Percentiles rank a stretch among this genome's conserved stretches.
Evolutionary conservation across 169 alveolate species (phyloP).

Genomic region (Plasmodium sp.): DNA sequence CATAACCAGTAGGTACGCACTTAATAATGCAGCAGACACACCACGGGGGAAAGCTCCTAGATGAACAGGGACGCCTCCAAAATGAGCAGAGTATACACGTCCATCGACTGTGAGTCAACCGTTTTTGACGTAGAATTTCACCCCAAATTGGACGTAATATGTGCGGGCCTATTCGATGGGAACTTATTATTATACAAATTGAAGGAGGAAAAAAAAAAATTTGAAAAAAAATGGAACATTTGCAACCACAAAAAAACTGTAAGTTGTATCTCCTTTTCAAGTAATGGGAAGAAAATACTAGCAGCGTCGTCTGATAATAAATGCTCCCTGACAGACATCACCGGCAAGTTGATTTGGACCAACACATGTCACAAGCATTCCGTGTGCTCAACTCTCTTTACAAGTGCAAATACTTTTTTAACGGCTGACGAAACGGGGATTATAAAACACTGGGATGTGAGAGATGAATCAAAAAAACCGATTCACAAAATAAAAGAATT

Average conservation of each 20-base stretch:
- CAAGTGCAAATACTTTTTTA: slow-evolving; percentile 35
- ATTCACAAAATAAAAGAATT: slow-evolving; percentile 50
- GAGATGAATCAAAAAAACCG: slow-evolving; percentile 52
- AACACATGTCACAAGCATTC: slow-evolving; percentile 35
- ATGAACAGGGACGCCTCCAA: not conserved
- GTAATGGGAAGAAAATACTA: slow-evolving; percentile 47
- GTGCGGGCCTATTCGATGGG: slow-evolving; percentile 64
- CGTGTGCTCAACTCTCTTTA: slow-evolving; percentile 26
- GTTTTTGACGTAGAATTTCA: slow-evolving; percentile 68
- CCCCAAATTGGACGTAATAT: slow-evolving; percentile 47
- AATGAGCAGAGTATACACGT: slow-evolving; percentile 12
- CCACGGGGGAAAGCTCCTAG: not conserved
- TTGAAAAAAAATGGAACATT: slow-evolving; percentile 54
- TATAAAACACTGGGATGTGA: slow-evolving; percentile 54
- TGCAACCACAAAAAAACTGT: slow-evolving; percentile 36
- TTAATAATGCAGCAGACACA: not conserved
- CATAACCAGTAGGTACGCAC: not conserved
- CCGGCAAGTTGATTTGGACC: slow-evolving; percentile 34
- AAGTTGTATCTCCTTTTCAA: slow-evolving; percentile 42
- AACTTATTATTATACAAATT: slow-evolving; percentile 53
- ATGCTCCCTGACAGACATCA: slow-evolving; percentile 49
- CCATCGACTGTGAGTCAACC: slow-evolving; percentile 15
- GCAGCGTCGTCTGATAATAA: slow-evolving; percentile 56
- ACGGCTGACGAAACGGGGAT: slow-evolving; percentile 51
- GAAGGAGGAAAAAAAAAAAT: slow-evolving; percentile 44